Evolutionary conservation across 495 filamentous ascomycete genomes (phyloP).

Genomic region (Halenospora varia): DNA sequence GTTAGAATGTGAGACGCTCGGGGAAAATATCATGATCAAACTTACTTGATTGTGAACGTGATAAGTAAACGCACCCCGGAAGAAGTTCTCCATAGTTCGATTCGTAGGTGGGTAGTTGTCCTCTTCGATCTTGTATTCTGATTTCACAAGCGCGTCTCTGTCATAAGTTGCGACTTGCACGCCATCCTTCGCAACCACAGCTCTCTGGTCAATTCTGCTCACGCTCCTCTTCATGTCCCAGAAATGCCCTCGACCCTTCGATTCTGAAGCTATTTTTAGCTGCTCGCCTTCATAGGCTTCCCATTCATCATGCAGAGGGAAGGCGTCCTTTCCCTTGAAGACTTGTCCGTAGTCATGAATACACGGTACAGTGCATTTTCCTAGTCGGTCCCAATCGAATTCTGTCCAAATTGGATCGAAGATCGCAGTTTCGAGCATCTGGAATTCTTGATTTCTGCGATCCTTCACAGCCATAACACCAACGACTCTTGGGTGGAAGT

Average conservation of each 20-base stretch:
- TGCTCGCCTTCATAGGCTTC: slow-evolving; percentile 42
- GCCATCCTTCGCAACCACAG: neutral
- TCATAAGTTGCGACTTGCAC: slow-evolving; percentile 4
- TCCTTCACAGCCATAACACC: slow-evolving; percentile 56
- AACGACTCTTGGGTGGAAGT: slow-evolving; percentile 52
- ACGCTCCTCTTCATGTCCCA: slow-evolving; percentile 10
- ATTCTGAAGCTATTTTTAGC: slow-evolving; percentile 14
- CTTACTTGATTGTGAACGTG: slow-evolving; percentile 57
- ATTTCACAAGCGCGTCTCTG: slow-evolving; percentile 18
- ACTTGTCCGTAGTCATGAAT: slow-evolving; percentile 48
- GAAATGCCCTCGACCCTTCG: slow-evolving; percentile 11
- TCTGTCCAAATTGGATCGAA: slow-evolving; percentile 59
- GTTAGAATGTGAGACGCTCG: neutral
- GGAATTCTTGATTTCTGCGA: slow-evolving; percentile 44
- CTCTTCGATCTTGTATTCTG: slow-evolving; percentile 37
- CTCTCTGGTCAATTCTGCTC: slow-evolving; percentile 1
- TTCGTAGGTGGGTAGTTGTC: slow-evolving; percentile 51
- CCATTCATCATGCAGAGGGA: slow-evolving; percentile 46
- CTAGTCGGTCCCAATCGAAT: slow-evolving; percentile 48
- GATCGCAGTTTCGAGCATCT: slow-evolving; percentile 53
- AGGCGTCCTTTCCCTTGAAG: slow-evolving; percentile 40
- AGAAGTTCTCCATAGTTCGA: slow-evolving; percentile 52
- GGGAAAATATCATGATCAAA: slow-evolving; percentile 5
- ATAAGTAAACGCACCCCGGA: slow-evolving; percentile 52
- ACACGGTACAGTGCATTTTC: slow-evolving; percentile 49